Evolutionary conservation across 495 filamentous ascomycete genomes (phyloP), one percentile per base, ranked within the genome.

Genomic region (Durotheca rogersii): DNA sequence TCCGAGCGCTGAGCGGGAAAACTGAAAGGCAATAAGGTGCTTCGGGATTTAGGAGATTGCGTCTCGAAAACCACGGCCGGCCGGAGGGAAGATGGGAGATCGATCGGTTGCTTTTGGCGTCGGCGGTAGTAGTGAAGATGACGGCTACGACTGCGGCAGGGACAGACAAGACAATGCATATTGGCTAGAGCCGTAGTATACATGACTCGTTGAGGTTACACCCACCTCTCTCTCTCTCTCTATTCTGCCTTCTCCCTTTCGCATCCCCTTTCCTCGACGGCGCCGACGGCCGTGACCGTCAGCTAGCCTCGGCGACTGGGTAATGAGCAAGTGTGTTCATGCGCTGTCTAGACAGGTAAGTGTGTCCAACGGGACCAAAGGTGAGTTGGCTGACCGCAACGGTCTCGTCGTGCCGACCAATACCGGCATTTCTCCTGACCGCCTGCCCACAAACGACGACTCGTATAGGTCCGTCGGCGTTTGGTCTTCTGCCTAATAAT

Each of bases 381-480:
- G 55, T 58, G 56, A 59, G 56, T 50, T 63, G 53, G 50, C 53
- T 63, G 62, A 66, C 62, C 62, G 59, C 60, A 55, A 41, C 44
- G 31, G 39, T 36, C 53, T 56, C 40, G 49, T 54, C 47, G 30
- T 58, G 43, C 14, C 47, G 53, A 43, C 62, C 62, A 66, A 66
- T 66, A 47, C 59, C 56, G 56, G 53, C 49, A 47, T 53, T 51
- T 48, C 56, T 56, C 46, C 49, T 60, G 56, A 66, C 59, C 62
- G 60, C 59, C 42, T 47, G 17, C 47, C 42, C 39, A 25, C 43
- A 19, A 55, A 49, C n/a, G 14, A 50, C 53, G 39, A 35, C 20
- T 63, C 53, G 62, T 58, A 60, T 56, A 57, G 53, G 50, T 51
- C 18, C 32, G 33, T 60, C 62, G 62, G 62, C 39, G 55, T 65